Conservation (phyloP, 805 yeast species). For the Clavispora carvajalis region DNA sequence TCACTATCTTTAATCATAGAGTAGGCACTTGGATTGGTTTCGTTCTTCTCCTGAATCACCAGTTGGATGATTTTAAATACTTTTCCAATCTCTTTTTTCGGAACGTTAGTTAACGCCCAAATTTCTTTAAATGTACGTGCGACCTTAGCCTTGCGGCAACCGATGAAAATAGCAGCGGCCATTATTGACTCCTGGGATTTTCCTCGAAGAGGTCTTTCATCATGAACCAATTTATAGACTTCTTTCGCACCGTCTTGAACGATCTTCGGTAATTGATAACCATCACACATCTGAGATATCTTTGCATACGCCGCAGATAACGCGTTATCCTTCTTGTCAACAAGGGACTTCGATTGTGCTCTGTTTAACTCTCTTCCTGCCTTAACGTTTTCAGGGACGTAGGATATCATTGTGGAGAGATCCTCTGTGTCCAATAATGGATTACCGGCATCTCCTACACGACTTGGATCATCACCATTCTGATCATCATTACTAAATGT, state of each 20-base stretch:
- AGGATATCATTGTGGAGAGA: conserved; percentile 86
- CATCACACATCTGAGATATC: conserved; percentile 95
- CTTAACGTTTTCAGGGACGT: conserved; percentile 77
- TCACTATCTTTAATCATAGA: conserved; percentile 44
- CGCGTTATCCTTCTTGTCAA: conserved; percentile 84
- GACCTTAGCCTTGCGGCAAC: conserved; percentile 89
- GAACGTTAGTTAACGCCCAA: conserved; percentile 90
- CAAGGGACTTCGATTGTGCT: conserved; percentile 80
- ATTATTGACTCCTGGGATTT: conserved; percentile 89
- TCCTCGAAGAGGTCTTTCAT: conserved; percentile 79
- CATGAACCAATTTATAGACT: conserved; percentile 86
- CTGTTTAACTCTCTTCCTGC: conserved; percentile 86
- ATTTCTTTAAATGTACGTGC: conserved; percentile 95
- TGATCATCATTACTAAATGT: conserved; percentile 97
- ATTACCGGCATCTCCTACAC: conserved; percentile 97
- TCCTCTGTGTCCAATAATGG: conserved; percentile 89
- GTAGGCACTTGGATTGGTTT: conserved; percentile 38
- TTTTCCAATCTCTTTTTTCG: conserved; percentile 89
- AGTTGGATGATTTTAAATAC: conserved; percentile 77
- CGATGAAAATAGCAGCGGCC: conserved; percentile 94
- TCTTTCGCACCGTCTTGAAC: conserved; percentile 98
- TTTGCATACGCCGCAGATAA: conserved; percentile 84
- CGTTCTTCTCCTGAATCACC: conserved; percentile 53
- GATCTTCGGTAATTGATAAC: conserved; percentile 87
- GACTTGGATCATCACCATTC: conserved; percentile 96